phyloP scores from a whole-genome alignment of 345 rosid genomes.

The Syzygium grande region DNA sequence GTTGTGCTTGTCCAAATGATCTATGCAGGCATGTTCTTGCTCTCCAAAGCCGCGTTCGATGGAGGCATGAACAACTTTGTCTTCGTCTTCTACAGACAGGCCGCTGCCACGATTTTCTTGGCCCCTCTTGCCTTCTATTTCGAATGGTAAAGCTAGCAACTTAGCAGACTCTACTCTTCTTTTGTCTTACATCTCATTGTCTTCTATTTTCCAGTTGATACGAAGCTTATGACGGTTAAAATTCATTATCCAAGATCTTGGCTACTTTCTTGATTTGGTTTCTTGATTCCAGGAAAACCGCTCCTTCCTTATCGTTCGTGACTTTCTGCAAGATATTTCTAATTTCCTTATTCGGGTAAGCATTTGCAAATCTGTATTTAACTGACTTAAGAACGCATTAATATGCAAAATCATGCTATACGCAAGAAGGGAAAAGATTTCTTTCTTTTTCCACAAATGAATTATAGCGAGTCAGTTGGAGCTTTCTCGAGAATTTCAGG shows the following conservation, averaged over 20 bases:
- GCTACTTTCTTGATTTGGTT: neutral
- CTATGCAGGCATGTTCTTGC: constrained; percentile 80
- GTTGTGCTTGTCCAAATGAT: constrained; percentile 58
- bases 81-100: constrained; percentile 81
- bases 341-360: constrained; percentile 72
- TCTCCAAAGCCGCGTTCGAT: constrained; percentile 84
- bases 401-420: neutral
- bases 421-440: neutral
- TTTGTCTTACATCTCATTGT: neutral
- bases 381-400: neutral
- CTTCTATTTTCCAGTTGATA: neutral
- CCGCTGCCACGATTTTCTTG: constrained; percentile 63
- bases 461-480: neutral
- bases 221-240: neutral
- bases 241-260: neutral
- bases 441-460: neutral
- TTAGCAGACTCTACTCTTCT: neutral
- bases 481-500: constrained; percentile 16
- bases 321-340: constrained; percentile 73
- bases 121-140: constrained; percentile 60
- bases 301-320: constrained; percentile 52
- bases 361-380: neutral
- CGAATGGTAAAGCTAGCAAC: constrained; percentile 46
- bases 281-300: constrained; percentile 42
- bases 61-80: constrained; percentile 84